phyloP scores from a whole-genome alignment of 2,329 filamentous ascomycete species.

The Ophiostoma novo-ulmi region DNA sequence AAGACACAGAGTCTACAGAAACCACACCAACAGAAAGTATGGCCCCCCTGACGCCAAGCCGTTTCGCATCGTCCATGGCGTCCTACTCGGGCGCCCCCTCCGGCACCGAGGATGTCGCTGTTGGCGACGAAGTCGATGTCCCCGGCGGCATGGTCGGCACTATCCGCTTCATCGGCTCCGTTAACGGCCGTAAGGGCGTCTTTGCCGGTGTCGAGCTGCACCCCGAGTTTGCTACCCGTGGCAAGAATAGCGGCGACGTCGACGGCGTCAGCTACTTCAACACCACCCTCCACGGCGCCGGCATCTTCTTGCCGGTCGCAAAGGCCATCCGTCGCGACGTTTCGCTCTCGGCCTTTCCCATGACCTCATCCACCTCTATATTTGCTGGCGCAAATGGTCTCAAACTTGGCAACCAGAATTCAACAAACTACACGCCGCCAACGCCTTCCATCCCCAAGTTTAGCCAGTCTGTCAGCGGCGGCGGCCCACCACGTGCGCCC shows the following conservation, averaged over 20 bases:
- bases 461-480: slow-evolving; percentile 65
- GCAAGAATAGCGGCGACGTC: slow-evolving; percentile 95
- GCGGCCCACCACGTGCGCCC: slow-evolving; percentile 63
- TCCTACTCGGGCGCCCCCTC: slow-evolving; percentile 30
- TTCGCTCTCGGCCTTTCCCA: slow-evolving; percentile 49
- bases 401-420: slow-evolving; percentile 52
- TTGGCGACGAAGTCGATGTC: slow-evolving; percentile 84
- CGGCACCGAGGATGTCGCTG: slow-evolving; percentile 49
- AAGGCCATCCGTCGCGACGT: slow-evolving; percentile 69
- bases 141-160: slow-evolving; percentile 88
- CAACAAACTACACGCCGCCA: slow-evolving; percentile 58
- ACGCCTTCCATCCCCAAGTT: slow-evolving; percentile 69
- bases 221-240: slow-evolving; percentile 70
- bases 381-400: slow-evolving; percentile 41
- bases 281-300: slow-evolving; percentile 71
- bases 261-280: slow-evolving; percentile 80
- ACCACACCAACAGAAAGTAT: slow-evolving; percentile 37
- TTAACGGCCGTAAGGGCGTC: slow-evolving; percentile 80
- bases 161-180: slow-evolving; percentile 81
- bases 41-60: slow-evolving; percentile 51
- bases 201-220: slow-evolving; percentile 92
- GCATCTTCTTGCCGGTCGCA: slow-evolving; percentile 86
- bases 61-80: slow-evolving; percentile 29
- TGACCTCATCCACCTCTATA: slow-evolving; percentile 66
- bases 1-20: slow-evolving; percentile 19